Percentiles rank a stretch among this genome's conserved stretches.
phyloP scores from a whole-genome alignment of 306 rosid species.

The Alnus glutinosa region DNA sequence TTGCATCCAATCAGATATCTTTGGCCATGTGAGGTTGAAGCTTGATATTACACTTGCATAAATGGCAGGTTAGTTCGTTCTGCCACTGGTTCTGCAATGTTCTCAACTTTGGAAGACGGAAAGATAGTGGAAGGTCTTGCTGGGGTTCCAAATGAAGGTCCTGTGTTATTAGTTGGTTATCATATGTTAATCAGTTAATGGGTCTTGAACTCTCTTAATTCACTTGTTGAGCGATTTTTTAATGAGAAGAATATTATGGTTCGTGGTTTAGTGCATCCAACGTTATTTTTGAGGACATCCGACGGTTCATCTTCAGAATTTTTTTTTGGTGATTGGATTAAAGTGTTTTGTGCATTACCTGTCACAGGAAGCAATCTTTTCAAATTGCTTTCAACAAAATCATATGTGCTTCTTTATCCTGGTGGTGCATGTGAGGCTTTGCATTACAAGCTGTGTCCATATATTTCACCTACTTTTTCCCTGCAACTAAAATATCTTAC shows the following conservation, averaged over 20 bases:
- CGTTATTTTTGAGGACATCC: constrained; percentile 30
- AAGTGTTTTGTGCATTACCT: constrained; percentile 77
- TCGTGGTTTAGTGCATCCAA: constrained; percentile 85
- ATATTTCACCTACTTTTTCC: background rate
- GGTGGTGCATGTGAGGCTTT: constrained; percentile 97
- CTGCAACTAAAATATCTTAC: constrained; percentile 4
- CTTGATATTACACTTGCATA: constrained; percentile 24
- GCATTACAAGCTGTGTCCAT: constrained; percentile 66
- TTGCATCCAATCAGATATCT: constrained; percentile 2
- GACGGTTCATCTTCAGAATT: constrained; percentile 41
- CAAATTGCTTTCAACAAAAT: constrained; percentile 62
- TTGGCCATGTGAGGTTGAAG: background rate
- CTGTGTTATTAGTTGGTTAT: constrained; percentile 80
- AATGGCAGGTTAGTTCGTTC: constrained; percentile 53
- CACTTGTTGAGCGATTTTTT: constrained; percentile 56
- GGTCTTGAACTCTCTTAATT: constrained; percentile 55
- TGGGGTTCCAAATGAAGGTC: constrained; percentile 92
- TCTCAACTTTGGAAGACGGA: constrained; percentile 88
- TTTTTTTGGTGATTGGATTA: constrained; percentile 50
- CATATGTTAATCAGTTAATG: constrained; percentile 61
- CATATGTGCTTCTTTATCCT: constrained; percentile 88
- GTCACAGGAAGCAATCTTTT: constrained; percentile 70
- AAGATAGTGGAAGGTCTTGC: constrained; percentile 78
- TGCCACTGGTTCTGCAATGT: constrained; percentile 59
- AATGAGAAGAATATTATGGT: constrained; percentile 62